Percentiles rank a stretch among this genome's conserved stretches.
Conservation (phyloP, 2,329 filamentous ascomycete genomes). For the Monosporascus cannonballus region DNA sequence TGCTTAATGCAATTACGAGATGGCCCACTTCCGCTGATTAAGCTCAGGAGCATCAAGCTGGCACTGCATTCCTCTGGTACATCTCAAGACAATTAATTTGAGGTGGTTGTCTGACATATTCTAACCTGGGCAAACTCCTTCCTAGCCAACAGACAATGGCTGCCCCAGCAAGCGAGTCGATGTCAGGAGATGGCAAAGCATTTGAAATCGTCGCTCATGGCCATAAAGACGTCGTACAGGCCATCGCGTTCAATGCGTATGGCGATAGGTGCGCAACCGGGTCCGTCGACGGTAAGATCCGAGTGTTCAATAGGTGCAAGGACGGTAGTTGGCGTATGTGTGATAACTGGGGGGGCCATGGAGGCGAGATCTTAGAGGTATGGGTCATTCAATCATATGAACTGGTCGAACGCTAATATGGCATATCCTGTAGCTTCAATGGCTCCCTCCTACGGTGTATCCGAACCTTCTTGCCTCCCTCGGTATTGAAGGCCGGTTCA, state of each 20-base stretch:
- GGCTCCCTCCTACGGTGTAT: constrained; percentile 86
- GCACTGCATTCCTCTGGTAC: no score
- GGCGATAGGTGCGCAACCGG: constrained; percentile 88
- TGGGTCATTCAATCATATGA: constrained; percentile 20
- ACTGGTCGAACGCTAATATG: constrained; percentile 3
- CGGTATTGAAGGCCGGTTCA: constrained; percentile 82
- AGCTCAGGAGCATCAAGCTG: no score
- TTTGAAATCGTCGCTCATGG: constrained; percentile 65
- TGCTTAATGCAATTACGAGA: no score
- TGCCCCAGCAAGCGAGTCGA: background rate
- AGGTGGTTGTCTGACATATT: no score
- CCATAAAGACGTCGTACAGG: constrained; percentile 75
- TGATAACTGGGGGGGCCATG: constrained; percentile 86
- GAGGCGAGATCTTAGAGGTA: constrained; percentile 84
- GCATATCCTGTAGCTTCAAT: constrained; percentile 62
- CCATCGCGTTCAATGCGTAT: constrained; percentile 86
- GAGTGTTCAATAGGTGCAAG: constrained; percentile 80
- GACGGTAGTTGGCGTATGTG: constrained; percentile 72
- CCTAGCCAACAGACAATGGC: background rate
- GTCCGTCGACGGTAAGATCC: constrained; percentile 86
- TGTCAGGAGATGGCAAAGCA: constrained; percentile 32
- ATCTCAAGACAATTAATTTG: no score
- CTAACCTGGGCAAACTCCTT: no score
- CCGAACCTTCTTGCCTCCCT: constrained; percentile 81
- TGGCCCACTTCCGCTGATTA: no score